Base-by-base conservation (phyloP, 2,329 filamentous ascomycete genomes). In the Microsporum canis region DNA sequence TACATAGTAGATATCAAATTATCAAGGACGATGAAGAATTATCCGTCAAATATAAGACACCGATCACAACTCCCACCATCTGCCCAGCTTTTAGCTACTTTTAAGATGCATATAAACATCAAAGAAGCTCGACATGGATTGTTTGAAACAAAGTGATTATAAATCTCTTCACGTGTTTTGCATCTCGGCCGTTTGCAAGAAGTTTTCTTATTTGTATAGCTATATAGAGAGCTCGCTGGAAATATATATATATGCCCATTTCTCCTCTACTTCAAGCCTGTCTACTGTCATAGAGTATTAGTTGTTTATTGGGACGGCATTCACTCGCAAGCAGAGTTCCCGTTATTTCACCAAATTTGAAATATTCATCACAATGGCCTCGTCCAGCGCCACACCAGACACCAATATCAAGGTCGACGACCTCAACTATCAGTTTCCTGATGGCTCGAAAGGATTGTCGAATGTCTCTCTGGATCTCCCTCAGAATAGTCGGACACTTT, bases 371-470 rank as follows among this genome's bases (percentile, higher is more conserved):
- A 8, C 55, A 57, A 57, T 57, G 55, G n/a, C 34, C 5, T 29
- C 55, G 5, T 33, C 55, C 36, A 7, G 6, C 27, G 12, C 14
- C 31, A 60, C 51, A 31, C 58, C 62, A 57, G 59, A 76, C 47
- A 84, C 87, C 7, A 83, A 85, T 57, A 88, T 99, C 71, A 76
- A 83, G 67, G 87, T 94, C 68, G 84, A 80, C 43, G 78, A 85
- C 73, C 85, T 99, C 60, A 91, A 85, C 65, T 99, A 97, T 81
- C 85, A 83, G 51, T 99, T 97, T 76, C 88, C 87, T 14, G 89
- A 95, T 79, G 87, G 88, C 71, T 86, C 86, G 51, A 83, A 82
- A n/a, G 94, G 92, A 61, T 80, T 99, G 36, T 77, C 81, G 58
- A 76, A 91, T 73, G 82, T 99, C 68, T 80, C 77, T 31, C 82